Conservation (phyloP, 2,329 filamentous ascomycete genomes). For the Phialocephala sp. region DNA sequence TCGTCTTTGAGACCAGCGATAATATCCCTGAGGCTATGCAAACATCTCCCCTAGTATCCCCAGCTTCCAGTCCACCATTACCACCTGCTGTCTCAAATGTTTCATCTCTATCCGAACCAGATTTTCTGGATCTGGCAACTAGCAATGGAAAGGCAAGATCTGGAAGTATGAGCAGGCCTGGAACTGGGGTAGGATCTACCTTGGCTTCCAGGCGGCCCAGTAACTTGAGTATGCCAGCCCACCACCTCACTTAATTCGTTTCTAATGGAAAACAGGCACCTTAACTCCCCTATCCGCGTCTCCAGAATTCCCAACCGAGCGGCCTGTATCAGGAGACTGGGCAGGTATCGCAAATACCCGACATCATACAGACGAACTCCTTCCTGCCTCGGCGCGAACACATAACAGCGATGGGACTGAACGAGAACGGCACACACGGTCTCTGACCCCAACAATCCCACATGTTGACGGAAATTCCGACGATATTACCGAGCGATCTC, state of each 20-base stretch:
- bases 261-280: slow-evolving; percentile 30
- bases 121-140: slow-evolving; percentile 66
- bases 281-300: slow-evolving; percentile 60
- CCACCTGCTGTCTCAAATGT: slow-evolving; percentile 51
- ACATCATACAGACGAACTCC: slow-evolving; percentile 61
- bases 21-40: slow-evolving; percentile 92
- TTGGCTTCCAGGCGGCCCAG: slow-evolving; percentile 41
- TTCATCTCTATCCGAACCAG: slow-evolving; percentile 67
- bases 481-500: slow-evolving; percentile 60
- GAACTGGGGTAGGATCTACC: slow-evolving; percentile 50
- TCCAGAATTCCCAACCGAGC: slow-evolving; percentile 54
- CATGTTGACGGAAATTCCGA: slow-evolving; percentile 38
- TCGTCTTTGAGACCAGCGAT: slow-evolving; percentile 94
- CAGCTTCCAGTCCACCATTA: slow-evolving; percentile 81
- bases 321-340: slow-evolving; percentile 59
- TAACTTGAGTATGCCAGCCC: slow-evolving; percentile 39
- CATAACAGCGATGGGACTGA: slow-evolving; percentile 38
- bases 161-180: slow-evolving; percentile 50
- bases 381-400: slow-evolving; percentile 54
- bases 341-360: slow-evolving; percentile 46
- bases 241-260: neutral
- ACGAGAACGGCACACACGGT: slow-evolving; percentile 46
- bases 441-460: slow-evolving; percentile 46
- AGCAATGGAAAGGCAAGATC: slow-evolving; percentile 47
- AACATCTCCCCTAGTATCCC: slow-evolving; percentile 92